phyloP scores from a whole-genome alignment of 345 rosid species.

The Salix exigua region DNA sequence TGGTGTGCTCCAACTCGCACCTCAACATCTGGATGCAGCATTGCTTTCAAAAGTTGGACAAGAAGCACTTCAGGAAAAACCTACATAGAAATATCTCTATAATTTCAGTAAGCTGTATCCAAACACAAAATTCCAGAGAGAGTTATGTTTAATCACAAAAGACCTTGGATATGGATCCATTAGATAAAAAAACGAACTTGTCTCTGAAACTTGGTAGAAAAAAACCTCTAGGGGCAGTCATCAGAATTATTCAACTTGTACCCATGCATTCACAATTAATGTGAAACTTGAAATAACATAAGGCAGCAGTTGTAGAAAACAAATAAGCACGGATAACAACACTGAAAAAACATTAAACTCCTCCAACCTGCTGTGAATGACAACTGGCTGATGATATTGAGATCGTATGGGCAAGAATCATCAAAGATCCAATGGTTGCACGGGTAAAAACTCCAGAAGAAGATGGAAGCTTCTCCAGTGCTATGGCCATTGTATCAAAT shows the following conservation, averaged over 20 bases:
- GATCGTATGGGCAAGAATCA: constrained; percentile 75
- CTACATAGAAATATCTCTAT: constrained; percentile 28
- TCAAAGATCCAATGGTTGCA: constrained; percentile 71
- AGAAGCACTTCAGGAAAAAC: constrained; percentile 82
- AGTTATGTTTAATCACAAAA: neutral
- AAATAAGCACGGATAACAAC: neutral
- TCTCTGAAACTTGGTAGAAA: neutral
- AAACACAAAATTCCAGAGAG: neutral
- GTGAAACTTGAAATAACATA: neutral
- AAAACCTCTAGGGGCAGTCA: neutral
- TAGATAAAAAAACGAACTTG: neutral
- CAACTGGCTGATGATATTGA: constrained; percentile 56
- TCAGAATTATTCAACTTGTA: neutral
- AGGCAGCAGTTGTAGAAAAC: neutral
- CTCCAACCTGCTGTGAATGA: constrained; percentile 58
- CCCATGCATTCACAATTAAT: neutral
- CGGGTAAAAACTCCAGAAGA: constrained; percentile 60
- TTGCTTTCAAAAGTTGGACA: constrained; percentile 70
- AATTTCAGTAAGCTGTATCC: constrained; percentile 9
- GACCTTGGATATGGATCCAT: neutral
- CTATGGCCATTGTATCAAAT: constrained; percentile 77
- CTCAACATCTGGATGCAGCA: constrained; percentile 82
- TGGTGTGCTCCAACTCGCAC: constrained; percentile 87
- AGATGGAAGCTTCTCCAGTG: constrained; percentile 78
- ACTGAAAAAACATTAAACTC: neutral